phyloP scores from a whole-genome alignment of 164 flowering plant species.

The Kalanchoe fedtschenkoi region DNA sequence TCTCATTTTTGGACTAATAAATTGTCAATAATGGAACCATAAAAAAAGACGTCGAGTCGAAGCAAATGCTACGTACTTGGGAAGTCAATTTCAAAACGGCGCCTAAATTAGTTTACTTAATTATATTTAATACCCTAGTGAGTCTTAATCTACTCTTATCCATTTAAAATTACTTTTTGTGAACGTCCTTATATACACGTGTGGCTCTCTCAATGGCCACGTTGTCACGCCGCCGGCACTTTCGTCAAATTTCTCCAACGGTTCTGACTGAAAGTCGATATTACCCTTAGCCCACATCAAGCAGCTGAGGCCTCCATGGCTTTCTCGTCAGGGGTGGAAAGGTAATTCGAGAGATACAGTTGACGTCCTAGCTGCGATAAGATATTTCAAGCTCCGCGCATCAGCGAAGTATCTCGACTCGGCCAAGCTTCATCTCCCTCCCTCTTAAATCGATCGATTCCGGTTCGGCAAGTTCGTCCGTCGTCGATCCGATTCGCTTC shows the following conservation, averaged over 20 bases:
- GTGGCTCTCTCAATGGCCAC: background rate
- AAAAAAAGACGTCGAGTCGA: no score
- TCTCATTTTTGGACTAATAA: no score
- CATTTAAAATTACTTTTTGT: background rate
- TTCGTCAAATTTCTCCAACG: background rate
- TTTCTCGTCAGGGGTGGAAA: background rate
- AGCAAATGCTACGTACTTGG: no score
- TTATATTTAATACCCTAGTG: no score
- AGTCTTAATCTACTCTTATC: background rate
- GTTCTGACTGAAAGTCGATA: background rate
- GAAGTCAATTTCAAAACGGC: no score
- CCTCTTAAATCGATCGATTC: background rate
- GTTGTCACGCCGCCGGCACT: background rate
- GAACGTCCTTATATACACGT: background rate
- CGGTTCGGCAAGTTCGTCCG: background rate
- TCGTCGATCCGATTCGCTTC: background rate
- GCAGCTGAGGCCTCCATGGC: background rate
- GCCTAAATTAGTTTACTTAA: no score
- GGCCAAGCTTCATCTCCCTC: background rate
- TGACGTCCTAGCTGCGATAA: background rate
- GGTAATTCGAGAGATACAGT: background rate
- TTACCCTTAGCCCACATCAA: background rate
- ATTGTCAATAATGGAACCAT: no score
- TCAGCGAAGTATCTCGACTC: background rate
- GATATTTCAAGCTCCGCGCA: background rate